Evolutionary conservation across 371 early-diverging fungal genomes (phyloP).

Genomic region (Mucor sp.): DNA sequence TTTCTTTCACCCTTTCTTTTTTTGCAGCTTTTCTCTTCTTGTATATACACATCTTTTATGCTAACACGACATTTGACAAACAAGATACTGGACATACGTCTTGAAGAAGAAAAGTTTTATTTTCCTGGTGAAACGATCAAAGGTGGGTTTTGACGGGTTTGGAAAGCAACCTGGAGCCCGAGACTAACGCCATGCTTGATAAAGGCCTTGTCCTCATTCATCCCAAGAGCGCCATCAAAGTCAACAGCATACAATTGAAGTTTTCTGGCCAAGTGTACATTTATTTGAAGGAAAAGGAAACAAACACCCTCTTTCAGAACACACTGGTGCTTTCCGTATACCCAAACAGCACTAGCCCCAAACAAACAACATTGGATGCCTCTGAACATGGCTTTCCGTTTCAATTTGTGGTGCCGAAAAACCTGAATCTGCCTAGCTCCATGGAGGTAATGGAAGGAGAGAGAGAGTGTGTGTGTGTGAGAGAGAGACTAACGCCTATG

Average conservation of each 20-base stretch:
- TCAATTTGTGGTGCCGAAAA: slow-evolving; percentile 42
- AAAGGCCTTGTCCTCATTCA: slow-evolving; percentile 42
- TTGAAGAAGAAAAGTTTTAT: slow-evolving; percentile 53
- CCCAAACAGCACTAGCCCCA: slow-evolving; percentile 10
- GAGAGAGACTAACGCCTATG: too few species aligned
- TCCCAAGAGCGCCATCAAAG: slow-evolving; percentile 45
- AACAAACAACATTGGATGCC: slow-evolving; percentile 34
- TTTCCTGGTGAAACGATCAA: slow-evolving; percentile 53
- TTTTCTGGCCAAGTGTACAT: slow-evolving; percentile 42
- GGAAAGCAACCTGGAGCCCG: background rate
- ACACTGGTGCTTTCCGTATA: slow-evolving; percentile 25
- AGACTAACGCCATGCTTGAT: background rate
- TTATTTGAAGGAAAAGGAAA: slow-evolving; percentile 44
- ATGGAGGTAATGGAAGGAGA: slow-evolving; percentile 37
- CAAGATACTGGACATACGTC: slow-evolving; percentile 43
- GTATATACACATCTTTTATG: background rate
- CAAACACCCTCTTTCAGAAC: slow-evolving; percentile 37
- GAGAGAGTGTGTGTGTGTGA: too few species aligned
- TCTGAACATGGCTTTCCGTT: slow-evolving; percentile 44
- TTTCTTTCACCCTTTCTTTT: too few species aligned
- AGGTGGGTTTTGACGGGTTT: slow-evolving; percentile 29
- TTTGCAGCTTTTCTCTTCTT: background rate
- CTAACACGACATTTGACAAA: slow-evolving; percentile 15
- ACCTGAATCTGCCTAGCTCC: slow-evolving; percentile 43
- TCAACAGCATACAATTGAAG: slow-evolving; percentile 41